Evolutionary conservation across 257 asterid species (phyloP), one percentile per base, ranked within the genome.

Genomic region (Euphrasia confusa): DNA sequence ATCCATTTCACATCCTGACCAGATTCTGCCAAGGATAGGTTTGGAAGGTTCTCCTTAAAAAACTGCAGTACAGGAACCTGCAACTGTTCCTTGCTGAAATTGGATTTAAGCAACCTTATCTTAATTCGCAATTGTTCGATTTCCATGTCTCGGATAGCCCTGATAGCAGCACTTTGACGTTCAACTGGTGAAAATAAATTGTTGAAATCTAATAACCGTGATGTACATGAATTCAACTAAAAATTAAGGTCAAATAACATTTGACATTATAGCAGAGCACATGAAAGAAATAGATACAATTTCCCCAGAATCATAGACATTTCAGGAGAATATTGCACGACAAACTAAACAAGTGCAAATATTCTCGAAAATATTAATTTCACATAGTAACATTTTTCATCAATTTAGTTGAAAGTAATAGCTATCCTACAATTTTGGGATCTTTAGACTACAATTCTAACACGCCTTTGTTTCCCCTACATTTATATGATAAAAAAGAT

Each of bases 101-200:
- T 67, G 27, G 96, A 86, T 50, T 81, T 76, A 15, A 86, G 81
- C 61, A 92, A 71, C 60, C 65, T 82, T 64, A 89, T 47, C 81
- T 66, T 80, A 60, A 95, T 85, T 55, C 24, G 64, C 61, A 83
- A 52, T 72, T 79, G 95, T 63, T 83, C 94, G 59, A 89, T 80
- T 71, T 89, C 91, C 69, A 80, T 77, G 79, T 86, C 91, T 17
- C 96, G 86, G 33, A 89, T 83, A 60, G 95, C 96, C 82, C 88
- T 84, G 71, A 86, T 79, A 71, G 99, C 94, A 62, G 85, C 82
- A 52, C 66, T 65, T 78, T 83, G 95, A 42, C 85, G 80, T 74
- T 84, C 94, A 63, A 85, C 97, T 92, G 88, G 55, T 69, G 78
- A 62, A 65, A 50, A 15, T 52, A 53, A 45, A 45, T 3, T 27